These are phyloP conservation scores for Phialemoniopsis sp. DNA, from an alignment of 2,329 filamentous ascomycete species.

Conservation along the genomic window DNA sequence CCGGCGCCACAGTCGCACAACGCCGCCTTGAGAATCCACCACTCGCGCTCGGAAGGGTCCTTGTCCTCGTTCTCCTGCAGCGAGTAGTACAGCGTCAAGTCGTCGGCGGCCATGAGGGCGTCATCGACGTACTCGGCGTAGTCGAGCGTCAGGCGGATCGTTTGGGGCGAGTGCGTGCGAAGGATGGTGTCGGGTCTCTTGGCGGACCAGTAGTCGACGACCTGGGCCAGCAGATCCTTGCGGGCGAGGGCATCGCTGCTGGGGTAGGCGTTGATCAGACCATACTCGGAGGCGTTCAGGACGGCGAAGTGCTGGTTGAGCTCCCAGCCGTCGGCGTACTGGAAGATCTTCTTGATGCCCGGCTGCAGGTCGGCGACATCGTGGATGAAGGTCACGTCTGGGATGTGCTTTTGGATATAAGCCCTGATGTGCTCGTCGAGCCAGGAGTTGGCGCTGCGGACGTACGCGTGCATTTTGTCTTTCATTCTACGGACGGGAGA, in stretches of 20 bases:
- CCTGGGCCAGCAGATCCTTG: conserved; percentile 27
- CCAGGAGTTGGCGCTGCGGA: conserved; percentile 20
- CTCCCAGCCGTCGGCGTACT: conserved; percentile 28
- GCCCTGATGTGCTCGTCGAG: conserved; percentile 22
- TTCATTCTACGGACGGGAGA: neutral
- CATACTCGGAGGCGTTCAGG: conserved; percentile 19
- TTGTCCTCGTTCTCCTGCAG: conserved; percentile 26
- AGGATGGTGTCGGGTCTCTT: conserved; percentile 27
- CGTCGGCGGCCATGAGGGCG: conserved; percentile 27
- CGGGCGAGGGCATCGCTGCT: conserved; percentile 31
- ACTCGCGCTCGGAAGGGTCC: conserved; percentile 20
- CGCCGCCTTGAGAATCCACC: conserved; percentile 35
- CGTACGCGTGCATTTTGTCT: conserved; percentile 17
- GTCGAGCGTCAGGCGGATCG: conserved; percentile 27
- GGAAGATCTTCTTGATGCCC: conserved; percentile 16
- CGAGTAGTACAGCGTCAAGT: conserved; percentile 25
- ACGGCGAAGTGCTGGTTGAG: conserved; percentile 26
- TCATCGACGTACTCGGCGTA: conserved; percentile 33
- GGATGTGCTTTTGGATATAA: conserved; percentile 21
- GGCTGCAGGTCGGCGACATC: conserved; percentile 19
- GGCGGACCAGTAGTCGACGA: conserved; percentile 28
- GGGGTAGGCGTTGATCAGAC: conserved; percentile 31
- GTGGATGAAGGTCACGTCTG: conserved; percentile 20
- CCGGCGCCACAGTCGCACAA: conserved; percentile 32
- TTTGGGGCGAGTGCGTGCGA: conserved; percentile 21